Evolutionary conservation across 2,329 filamentous ascomycete genomes (phyloP), one percentile per base, ranked within the genome.

Genomic region (Coniochaeta sp.): DNA sequence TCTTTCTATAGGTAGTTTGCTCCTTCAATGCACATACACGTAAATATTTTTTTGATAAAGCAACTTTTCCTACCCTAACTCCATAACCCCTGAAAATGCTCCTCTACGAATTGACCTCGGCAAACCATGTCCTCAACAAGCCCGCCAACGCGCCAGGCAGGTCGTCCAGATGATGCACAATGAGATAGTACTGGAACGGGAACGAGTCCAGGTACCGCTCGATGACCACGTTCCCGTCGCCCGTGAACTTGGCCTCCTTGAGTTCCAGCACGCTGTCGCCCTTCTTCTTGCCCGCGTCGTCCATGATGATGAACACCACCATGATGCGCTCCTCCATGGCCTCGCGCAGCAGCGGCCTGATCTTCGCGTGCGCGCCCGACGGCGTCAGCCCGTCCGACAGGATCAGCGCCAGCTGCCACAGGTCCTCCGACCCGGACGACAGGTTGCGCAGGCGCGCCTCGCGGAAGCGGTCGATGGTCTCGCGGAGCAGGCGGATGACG

Each of bases 251-350:
- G 40, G 92, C 93, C 74, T 92, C 89, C 72, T 92, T 91, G 68
- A 98, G 81, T 71, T 97, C 92, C 68, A 98, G 75, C 62, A 99
- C 96, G 67, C 87, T 89, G 62, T 85, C 63, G 8, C 63, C 65
- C 57, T 79, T 75, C 65, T 80, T 79, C 64, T 79, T 77, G 26
- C 74, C 68, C 22, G 75, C 77, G 66, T 85, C 82, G 77, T 99
- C 95, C 70, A 99, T 91, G 68, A 99, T 89, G 67, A 99, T 91
- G 73, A 99, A 99, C 6, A 99, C 93, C 64, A 98, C 87, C 91
- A 99, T 97, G 71, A 99, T 96, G 17, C 92, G 83, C 75, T 97
- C 91, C 73, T 97, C 93, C 69, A 92, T 87, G 1, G 95, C 93
- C 74, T 93, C 89, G 10, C 95, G 83, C 12, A 99, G 86, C 24